phyloP scores from a whole-genome alignment of 139 green algal genomes.

The Limnomonas spitsbergensis region DNA sequence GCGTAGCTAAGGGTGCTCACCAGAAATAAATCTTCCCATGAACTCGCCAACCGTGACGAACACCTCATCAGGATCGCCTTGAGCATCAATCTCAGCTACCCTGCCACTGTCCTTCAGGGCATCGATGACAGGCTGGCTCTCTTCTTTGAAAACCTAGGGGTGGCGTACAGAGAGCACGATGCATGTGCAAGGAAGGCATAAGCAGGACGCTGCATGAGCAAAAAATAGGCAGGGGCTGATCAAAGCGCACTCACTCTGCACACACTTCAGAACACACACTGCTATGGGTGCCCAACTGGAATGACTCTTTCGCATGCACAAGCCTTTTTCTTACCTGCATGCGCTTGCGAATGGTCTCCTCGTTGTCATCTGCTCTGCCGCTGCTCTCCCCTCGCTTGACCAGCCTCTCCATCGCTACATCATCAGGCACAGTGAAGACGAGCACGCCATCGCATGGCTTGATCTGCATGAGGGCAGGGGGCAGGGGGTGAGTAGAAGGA shows the following conservation, averaged over 20 bases:
- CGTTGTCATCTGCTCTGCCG: constrained; percentile 68
- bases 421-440: constrained; percentile 36
- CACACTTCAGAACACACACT: too few species aligned
- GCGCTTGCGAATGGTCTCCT: constrained; percentile 64
- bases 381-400: constrained; percentile 49
- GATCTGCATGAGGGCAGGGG: constrained; percentile 22
- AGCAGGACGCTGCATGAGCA: too few species aligned
- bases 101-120: constrained; percentile 25
- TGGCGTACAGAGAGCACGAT: too few species aligned
- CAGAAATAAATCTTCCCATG: too few species aligned
- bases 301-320: too few species aligned
- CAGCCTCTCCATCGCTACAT: constrained; percentile 54
- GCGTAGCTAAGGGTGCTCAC: too few species aligned
- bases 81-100: constrained; percentile 36
- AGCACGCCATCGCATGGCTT: constrained; percentile 27
- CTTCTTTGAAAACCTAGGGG: constrained; percentile 28
- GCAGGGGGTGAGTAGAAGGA: background rate
- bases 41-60: constrained; percentile 27
- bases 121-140: constrained; percentile 47
- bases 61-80: constrained; percentile 20
- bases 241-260: too few species aligned
- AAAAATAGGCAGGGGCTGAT: too few species aligned
- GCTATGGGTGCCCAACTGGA: too few species aligned
- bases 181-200: too few species aligned
- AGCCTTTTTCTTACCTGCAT: constrained; percentile 32